Evolutionary conservation across 352 stramenopile species (phyloP).

Genomic region (Globisporangium radiosum): DNA sequence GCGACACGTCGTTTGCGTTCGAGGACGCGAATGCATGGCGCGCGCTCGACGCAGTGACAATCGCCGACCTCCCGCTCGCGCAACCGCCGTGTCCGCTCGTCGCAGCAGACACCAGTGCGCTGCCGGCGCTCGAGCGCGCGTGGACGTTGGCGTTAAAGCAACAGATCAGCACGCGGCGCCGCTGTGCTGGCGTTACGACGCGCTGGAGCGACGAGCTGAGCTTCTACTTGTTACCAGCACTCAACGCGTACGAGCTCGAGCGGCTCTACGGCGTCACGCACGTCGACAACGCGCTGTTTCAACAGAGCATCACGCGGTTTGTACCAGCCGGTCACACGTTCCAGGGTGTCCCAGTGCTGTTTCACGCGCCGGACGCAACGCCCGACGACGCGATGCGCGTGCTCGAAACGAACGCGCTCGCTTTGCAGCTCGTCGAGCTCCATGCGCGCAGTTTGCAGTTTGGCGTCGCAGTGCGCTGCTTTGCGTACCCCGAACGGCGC

Average conservation of each 20-base stretch:
- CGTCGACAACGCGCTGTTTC: constrained; percentile 79
- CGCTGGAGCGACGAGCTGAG: constrained; percentile 70
- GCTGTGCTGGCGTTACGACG: constrained; percentile 45
- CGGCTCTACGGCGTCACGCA: constrained; percentile 53
- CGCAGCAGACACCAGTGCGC: constrained; percentile 22
- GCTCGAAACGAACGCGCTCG: constrained; percentile 43
- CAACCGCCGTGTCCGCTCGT: constrained; percentile 22
- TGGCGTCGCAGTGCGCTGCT: constrained; percentile 64
- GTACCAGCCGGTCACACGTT: constrained; percentile 81
- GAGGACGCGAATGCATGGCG: constrained; percentile 64
- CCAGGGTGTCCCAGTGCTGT: constrained; percentile 74
- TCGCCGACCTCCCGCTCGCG: constrained; percentile 33
- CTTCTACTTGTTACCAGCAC: constrained; percentile 77
- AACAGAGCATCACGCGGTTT: constrained; percentile 70
- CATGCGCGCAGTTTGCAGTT: constrained; percentile 58
- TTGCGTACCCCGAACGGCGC: constrained; percentile 69
- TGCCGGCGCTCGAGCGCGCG: constrained; percentile 33
- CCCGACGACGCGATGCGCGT: constrained; percentile 27
- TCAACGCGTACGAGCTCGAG: constrained; percentile 85
- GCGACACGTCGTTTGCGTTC: constrained; percentile 43
- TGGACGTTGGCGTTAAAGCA: constrained; percentile 36
- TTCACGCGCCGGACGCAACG: constrained; percentile 15
- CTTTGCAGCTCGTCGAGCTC: constrained; percentile 49
- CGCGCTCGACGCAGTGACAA: constrained; percentile 37
- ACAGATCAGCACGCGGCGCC: constrained; percentile 34